Percentiles rank a stretch among this genome's conserved stretches.
These are phyloP conservation scores for Hebeloma cylindrosporum DNA, from an alignment of 768 basidiomycete species.

Conservation along the genomic window DNA sequence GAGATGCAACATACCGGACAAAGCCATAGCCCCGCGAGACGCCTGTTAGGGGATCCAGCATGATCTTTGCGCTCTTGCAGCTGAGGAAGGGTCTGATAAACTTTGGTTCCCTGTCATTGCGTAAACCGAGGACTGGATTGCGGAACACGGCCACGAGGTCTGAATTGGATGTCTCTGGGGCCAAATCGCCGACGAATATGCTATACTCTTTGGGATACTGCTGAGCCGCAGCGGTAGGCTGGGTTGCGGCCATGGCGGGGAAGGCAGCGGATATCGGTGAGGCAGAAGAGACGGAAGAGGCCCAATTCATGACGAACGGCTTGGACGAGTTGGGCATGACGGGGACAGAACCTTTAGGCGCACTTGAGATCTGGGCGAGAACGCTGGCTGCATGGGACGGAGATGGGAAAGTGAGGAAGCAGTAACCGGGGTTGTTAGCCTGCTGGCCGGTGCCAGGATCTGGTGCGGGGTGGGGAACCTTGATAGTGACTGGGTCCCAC, in stretches of 20 bases:
- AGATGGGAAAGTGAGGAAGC: constrained; percentile 83
- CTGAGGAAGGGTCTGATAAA: constrained; percentile 87
- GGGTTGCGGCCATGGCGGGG: constrained; percentile 24
- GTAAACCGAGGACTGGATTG: constrained; percentile 82
- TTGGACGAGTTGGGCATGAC: constrained; percentile 88
- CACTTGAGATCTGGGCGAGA: constrained; percentile 61
- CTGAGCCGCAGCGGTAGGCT: constrained; percentile 36
- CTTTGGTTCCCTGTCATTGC: constrained; percentile 85
- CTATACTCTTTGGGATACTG: constrained; percentile 85
- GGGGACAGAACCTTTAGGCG: constrained; percentile 39
- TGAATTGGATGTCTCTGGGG: constrained; percentile 91
- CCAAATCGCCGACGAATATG: constrained; percentile 93
- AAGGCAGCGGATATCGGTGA: constrained; percentile 34
- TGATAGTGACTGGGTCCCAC: constrained; percentile 78
- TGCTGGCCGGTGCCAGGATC: constrained; percentile 61
- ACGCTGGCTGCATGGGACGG: constrained; percentile 68
- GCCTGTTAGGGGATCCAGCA: constrained; percentile 88
- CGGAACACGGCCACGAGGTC: constrained; percentile 93
- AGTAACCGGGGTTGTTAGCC: constrained; percentile 84
- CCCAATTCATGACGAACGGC: constrained; percentile 84
- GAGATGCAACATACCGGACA: constrained; percentile 59
- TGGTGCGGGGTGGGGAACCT: constrained; percentile 63
- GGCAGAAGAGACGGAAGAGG: constrained; percentile 39
- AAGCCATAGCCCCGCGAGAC: constrained; percentile 92
- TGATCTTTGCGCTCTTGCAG: constrained; percentile 95